phyloP scores from a whole-genome alignment of 805 yeast genomes.

The Candida pini region DNA sequence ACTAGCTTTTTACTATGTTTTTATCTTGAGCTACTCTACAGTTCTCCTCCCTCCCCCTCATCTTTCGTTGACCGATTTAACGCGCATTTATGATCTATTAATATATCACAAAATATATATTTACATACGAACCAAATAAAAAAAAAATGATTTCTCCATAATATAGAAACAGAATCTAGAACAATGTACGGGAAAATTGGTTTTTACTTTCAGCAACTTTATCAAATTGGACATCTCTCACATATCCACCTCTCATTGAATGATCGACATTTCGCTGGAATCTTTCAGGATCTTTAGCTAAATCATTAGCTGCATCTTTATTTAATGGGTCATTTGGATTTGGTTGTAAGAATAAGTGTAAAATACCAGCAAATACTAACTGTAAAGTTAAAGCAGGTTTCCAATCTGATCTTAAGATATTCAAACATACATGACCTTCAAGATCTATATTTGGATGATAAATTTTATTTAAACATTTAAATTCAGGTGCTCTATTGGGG shows the following conservation, averaged over 20 bases:
- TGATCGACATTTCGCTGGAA: conserved; percentile 54
- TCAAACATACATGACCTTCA: conserved; percentile 87
- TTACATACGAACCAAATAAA: too few species aligned
- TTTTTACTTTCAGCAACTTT: too few species aligned
- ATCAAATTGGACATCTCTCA: conserved; percentile 59
- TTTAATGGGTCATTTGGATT: conserved; percentile 90
- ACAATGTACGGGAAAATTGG: too few species aligned
- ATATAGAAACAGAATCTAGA: too few species aligned
- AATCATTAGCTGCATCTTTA: conserved; percentile 73
- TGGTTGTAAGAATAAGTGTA: conserved; percentile 83
- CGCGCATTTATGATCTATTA: too few species aligned
- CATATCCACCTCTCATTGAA: conserved; percentile 69
- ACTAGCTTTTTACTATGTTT: too few species aligned
- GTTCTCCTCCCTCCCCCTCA: neutral
- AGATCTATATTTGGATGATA: conserved; percentile 93
- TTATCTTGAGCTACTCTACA: neutral
- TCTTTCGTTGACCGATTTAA: conserved; percentile 2
- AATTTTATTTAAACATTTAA: conserved; percentile 61
- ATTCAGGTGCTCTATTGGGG: conserved; percentile 92
- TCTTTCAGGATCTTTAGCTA: conserved; percentile 36
- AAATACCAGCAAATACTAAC: conserved; percentile 75
- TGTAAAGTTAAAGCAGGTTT: conserved; percentile 83
- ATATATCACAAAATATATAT: too few species aligned
- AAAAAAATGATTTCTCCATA: too few species aligned
- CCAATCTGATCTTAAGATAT: conserved; percentile 94